These are phyloP conservation scores for Chaetomium fimeti DNA, from an alignment of 495 filamentous ascomycete genomes.

Conservation along the genomic window DNA sequence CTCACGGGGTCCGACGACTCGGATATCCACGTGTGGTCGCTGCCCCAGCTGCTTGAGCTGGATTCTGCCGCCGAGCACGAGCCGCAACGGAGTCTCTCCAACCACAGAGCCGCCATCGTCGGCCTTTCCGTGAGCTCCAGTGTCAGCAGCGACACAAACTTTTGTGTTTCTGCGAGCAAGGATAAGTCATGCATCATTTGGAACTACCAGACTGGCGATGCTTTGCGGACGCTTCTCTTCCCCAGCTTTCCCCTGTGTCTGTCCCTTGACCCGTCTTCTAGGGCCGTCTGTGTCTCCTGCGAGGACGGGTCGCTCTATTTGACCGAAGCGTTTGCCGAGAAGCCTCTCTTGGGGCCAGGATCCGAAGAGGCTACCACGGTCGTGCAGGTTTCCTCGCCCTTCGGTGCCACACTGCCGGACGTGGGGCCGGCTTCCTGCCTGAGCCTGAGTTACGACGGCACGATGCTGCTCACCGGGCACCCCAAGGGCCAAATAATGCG, in stretches of 20 bases:
- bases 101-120: slow-evolving; percentile 77
- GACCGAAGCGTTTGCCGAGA: slow-evolving; percentile 68
- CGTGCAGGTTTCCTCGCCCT: slow-evolving; percentile 60
- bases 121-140: slow-evolving; percentile 66
- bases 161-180: slow-evolving; percentile 73
- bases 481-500: slow-evolving; percentile 69
- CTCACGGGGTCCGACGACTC: slow-evolving; percentile 87
- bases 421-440: slow-evolving; percentile 62
- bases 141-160: slow-evolving; percentile 60
- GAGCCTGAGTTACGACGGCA: slow-evolving; percentile 77
- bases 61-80: slow-evolving; percentile 52
- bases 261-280: slow-evolving; percentile 76
- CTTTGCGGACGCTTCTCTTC: slow-evolving; percentile 76
- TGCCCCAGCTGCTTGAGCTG: slow-evolving; percentile 66
- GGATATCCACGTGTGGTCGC: slow-evolving; percentile 85
- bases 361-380: slow-evolving; percentile 51
- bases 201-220: slow-evolving; percentile 77
- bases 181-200: slow-evolving; percentile 83
- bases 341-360: slow-evolving; percentile 55
- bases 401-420: slow-evolving; percentile 59
- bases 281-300: slow-evolving; percentile 77
- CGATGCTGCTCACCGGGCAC: slow-evolving; percentile 76
- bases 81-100: slow-evolving; percentile 67
- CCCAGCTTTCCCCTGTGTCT: slow-evolving; percentile 68
- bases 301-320: slow-evolving; percentile 80